These are phyloP conservation scores for Nakataea oryzae DNA, from an alignment of 2,329 filamentous ascomycete genomes.

Conservation along the genomic window DNA sequence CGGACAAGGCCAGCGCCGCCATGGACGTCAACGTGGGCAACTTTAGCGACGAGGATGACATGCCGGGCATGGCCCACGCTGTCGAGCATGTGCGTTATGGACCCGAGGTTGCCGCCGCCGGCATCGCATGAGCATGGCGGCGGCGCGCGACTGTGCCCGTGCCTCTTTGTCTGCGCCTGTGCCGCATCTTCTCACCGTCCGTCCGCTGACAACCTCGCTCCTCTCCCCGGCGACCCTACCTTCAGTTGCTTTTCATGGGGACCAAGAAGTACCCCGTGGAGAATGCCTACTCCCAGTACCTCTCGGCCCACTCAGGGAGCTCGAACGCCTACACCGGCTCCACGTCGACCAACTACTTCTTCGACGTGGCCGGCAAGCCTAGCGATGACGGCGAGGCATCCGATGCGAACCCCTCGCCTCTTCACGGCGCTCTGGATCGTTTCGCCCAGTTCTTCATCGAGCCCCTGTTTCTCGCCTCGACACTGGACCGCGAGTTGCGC, in stretches of 20 bases:
- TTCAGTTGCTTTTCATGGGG: conserved; percentile 83
- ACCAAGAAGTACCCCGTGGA: conserved; percentile 95
- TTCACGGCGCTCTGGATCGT: conserved; percentile 77
- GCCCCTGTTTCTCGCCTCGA: conserved; percentile 75
- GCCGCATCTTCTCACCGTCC: background rate
- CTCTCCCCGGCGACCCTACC: background rate
- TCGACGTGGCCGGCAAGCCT: conserved; percentile 80
- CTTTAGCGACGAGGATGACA: conserved; percentile 82
- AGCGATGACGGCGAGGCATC: conserved; percentile 47
- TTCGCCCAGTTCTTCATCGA: conserved; percentile 92
- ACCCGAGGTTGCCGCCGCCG: background rate
- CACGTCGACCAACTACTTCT: conserved; percentile 96
- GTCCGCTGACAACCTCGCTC: background rate
- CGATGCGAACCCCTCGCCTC: conserved; percentile 43
- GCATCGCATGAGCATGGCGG: background rate
- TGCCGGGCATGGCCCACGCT: conserved; percentile 92
- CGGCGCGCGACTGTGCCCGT: conserved; percentile 1
- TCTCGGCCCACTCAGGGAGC: conserved; percentile 79
- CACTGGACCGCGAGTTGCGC: conserved; percentile 74
- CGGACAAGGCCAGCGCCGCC: conserved; percentile 92
- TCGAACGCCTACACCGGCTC: conserved; percentile 93
- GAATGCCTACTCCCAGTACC: conserved; percentile 91
- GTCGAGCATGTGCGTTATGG: conserved; percentile 64
- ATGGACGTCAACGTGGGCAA: conserved; percentile 94
- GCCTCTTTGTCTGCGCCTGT: background rate